Evolutionary conservation across 192 early-diverging fungal species (phyloP), one percentile per base, ranked within the genome.

Genomic region (Lobosporangium transversale): DNA sequence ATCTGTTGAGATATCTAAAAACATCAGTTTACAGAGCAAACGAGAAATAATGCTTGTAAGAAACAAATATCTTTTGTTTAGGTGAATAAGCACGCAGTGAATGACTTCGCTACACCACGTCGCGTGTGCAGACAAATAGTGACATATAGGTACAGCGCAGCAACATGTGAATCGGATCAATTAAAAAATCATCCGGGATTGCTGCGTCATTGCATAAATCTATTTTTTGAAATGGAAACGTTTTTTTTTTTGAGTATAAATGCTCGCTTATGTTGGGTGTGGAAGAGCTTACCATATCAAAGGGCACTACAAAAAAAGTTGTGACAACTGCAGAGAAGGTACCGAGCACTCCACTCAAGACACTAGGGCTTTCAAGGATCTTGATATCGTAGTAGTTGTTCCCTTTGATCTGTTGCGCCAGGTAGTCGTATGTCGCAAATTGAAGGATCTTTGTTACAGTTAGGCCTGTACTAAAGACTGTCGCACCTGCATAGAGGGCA

Each of bases 361-460:
- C 58, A 14, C 47, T 67, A 9, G 69, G 64, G 53, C 32, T 62
- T 43, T 29, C 42, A 8, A 80, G 48, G 14, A 35, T 27, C 30
- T 80, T 53, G 11, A 71, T 43, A 23, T 50, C 49, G 26, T 51
- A 66, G 21, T 63, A 47, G 6, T 73, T 53, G 23, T 68, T 67
- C 50, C 63, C 58, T n/a, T 80, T 68, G 40, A 45, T 60, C 44
- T 62, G 48, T 45, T 73, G 65, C 0, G 26, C 35, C 10, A 61
- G 61, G 26, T 63, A 73, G 59, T 80, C 79, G 53, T 75, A 80
- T 15, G 79, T 66, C 4, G 69, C 79, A 35, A 80, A 80, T 54
- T 80, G 79, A 3, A 80, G 58, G 33, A 80, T 70, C 69, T 73
- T 70, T 11, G 63, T 73, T 21, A 59, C 45, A 4, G 79, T 75